These are phyloP conservation scores for Aphanomyces stellatus DNA, from an alignment of 352 stramenopile species.

Conservation along the genomic window DNA sequence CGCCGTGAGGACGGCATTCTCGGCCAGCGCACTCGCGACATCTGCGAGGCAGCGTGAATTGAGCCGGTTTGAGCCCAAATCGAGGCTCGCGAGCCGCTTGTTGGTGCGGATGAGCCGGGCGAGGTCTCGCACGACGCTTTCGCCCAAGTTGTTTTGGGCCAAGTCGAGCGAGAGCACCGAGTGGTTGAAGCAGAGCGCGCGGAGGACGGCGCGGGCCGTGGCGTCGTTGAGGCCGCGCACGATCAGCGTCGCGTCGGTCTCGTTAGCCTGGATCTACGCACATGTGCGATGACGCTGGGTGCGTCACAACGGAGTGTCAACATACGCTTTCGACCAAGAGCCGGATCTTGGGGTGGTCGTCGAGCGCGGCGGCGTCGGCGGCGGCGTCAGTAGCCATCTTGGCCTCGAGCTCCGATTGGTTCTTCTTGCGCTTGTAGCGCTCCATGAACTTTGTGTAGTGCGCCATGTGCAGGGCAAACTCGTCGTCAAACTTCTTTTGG, in stretches of 20 bases:
- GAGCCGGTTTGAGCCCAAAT: conserved; percentile 51
- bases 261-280: conserved; percentile 37
- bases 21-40: conserved; percentile 32
- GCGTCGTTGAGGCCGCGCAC: conserved; percentile 42
- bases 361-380: conserved; percentile 21
- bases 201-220: conserved; percentile 43
- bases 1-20: conserved; percentile 41
- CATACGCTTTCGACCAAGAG: conserved; percentile 39
- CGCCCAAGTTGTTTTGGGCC: conserved; percentile 44
- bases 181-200: conserved; percentile 46
- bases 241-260: conserved; percentile 37
- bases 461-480: conserved; percentile 38
- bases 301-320: no score
- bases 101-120: conserved; percentile 52
- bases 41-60: conserved; percentile 29
- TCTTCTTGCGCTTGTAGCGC: conserved; percentile 35
- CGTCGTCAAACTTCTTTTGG: conserved; percentile 53
- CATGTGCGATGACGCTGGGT: no score
- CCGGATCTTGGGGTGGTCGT: conserved; percentile 34
- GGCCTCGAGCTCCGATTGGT: conserved; percentile 32
- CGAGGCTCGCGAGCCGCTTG: conserved; percentile 38
- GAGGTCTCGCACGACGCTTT: conserved; percentile 31
- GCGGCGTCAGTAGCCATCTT: conserved; percentile 18
- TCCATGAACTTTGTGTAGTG: conserved; percentile 42
- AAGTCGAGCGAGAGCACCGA: conserved; percentile 52